phyloP scores from a whole-genome alignment of 139 green algal genomes.

The Auxenochlorella pyrenoidosa region DNA sequence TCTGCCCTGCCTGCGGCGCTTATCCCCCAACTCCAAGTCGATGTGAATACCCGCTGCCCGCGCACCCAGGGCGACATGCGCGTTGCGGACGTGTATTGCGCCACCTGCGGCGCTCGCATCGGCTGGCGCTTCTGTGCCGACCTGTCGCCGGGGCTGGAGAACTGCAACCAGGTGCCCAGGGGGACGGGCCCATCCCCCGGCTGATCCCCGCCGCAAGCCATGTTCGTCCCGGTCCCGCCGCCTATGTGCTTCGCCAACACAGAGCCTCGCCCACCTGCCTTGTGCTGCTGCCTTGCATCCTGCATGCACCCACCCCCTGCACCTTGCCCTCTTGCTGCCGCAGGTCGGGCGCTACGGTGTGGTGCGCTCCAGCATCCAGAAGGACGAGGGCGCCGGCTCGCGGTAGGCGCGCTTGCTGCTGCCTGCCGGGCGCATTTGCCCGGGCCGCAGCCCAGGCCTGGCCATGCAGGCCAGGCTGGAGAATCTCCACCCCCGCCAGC shows the following conservation, averaged over 20 bases:
- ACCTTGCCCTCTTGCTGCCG: not conserved
- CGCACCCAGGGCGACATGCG: slow-evolving; percentile 6
- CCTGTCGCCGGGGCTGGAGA: not conserved
- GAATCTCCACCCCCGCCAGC: too few relatives aligned
- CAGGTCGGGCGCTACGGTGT: slow-evolving; percentile 26
- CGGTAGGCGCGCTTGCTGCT: not conserved
- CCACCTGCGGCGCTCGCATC: slow-evolving; percentile 19
- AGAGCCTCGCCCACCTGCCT: too few relatives aligned
- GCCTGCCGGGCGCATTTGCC: too few relatives aligned
- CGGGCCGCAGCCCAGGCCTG: too few relatives aligned
- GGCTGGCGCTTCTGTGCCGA: slow-evolving; percentile 13
- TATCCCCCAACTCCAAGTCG: not conserved
- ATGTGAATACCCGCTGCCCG: not conserved
- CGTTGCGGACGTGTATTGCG: slow-evolving; percentile 18
- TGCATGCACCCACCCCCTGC: not conserved
- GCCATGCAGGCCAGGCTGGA: too few relatives aligned
- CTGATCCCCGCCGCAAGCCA: too few relatives aligned
- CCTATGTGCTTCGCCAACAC: too few relatives aligned
- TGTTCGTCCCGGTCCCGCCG: too few relatives aligned
- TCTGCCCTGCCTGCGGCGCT: not conserved
- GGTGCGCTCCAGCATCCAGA: not conserved
- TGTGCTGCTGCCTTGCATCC: too few relatives aligned
- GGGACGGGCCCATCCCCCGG: too few relatives aligned
- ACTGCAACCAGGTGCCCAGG: slow-evolving; percentile 13
- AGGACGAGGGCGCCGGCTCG: not conserved